phyloP scores from a whole-genome alignment of 768 basidiomycete genomes.

The Mycena vitilis region DNA sequence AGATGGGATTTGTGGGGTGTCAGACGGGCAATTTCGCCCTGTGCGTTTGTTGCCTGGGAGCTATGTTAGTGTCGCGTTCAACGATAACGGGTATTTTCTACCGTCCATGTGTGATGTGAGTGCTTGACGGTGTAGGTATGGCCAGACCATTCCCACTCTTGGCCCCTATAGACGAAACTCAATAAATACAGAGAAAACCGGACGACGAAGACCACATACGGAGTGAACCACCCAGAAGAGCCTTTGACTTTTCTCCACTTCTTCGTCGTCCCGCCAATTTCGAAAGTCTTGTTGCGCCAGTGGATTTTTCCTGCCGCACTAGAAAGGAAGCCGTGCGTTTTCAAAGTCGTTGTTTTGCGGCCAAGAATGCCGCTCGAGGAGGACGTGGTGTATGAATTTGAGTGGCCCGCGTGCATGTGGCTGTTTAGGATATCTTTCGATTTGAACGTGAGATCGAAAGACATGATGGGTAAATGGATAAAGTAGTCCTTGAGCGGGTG shows the following conservation, averaged over 20 bases:
- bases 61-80: too few species aligned
- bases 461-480: background rate
- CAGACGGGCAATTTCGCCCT: background rate
- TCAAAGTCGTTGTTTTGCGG: background rate
- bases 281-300: conserved; percentile 9
- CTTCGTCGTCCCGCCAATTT: conserved; percentile 3
- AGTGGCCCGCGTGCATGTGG: conserved; percentile 1
- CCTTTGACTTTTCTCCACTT: conserved; percentile 2
- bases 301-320: conserved; percentile 9
- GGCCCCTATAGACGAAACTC: background rate
- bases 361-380: background rate
- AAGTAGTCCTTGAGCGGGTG: too few species aligned
- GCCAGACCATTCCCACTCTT: conserved; percentile 4
- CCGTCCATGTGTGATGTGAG: conserved; percentile 6
- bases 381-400: conserved; percentile 1
- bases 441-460: conserved; percentile 11
- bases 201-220: background rate
- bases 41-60: background rate
- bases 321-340: background rate
- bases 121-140: conserved; percentile 10
- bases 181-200: background rate
- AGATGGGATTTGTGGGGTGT: conserved; percentile 1
- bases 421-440: conserved; percentile 10
- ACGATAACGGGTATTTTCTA: background rate
- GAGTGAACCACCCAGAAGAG: background rate